These are phyloP conservation scores for Penicillium sp. DNA, from an alignment of 2,329 filamentous ascomycete species.

Conservation along the genomic window DNA sequence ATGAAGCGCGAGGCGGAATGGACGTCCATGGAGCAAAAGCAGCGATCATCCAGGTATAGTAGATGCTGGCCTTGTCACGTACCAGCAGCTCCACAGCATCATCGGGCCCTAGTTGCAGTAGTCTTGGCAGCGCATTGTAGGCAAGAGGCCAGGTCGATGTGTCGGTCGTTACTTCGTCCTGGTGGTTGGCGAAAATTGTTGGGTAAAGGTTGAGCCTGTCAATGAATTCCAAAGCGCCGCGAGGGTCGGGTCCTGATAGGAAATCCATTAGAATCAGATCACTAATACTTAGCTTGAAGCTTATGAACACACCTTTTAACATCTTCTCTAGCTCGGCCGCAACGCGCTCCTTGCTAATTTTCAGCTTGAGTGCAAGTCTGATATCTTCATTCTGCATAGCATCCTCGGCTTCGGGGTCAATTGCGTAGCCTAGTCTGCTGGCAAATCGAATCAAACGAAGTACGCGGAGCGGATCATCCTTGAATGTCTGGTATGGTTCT, in stretches of 20 bases:
- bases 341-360: slow-evolving; percentile 90
- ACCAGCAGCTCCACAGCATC: slow-evolving; percentile 53
- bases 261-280: neutral
- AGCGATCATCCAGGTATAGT: slow-evolving; percentile 73
- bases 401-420: slow-evolving; percentile 66
- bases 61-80: slow-evolving; percentile 63
- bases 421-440: slow-evolving; percentile 75
- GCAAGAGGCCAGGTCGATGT: slow-evolving; percentile 60
- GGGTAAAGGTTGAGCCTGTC: slow-evolving; percentile 39
- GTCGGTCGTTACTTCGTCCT: slow-evolving; percentile 56
- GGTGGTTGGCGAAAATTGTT: slow-evolving; percentile 44
- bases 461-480: slow-evolving; percentile 86
- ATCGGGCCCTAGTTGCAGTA: slow-evolving; percentile 40
- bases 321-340: slow-evolving; percentile 89
- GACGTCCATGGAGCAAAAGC: slow-evolving; percentile 73
- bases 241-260: slow-evolving; percentile 38
- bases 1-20: slow-evolving; percentile 39
- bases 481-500: slow-evolving; percentile 87
- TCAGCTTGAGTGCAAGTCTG: slow-evolving; percentile 71
- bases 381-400: slow-evolving; percentile 82
- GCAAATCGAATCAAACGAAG: slow-evolving; percentile 87
- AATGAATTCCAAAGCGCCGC: slow-evolving; percentile 39
- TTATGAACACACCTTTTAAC: slow-evolving; percentile 61
- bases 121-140: slow-evolving; percentile 62
- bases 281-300: neutral